phyloP scores from a whole-genome alignment of 352 stramenopile species.

The Globisporangium okanoganense region DNA sequence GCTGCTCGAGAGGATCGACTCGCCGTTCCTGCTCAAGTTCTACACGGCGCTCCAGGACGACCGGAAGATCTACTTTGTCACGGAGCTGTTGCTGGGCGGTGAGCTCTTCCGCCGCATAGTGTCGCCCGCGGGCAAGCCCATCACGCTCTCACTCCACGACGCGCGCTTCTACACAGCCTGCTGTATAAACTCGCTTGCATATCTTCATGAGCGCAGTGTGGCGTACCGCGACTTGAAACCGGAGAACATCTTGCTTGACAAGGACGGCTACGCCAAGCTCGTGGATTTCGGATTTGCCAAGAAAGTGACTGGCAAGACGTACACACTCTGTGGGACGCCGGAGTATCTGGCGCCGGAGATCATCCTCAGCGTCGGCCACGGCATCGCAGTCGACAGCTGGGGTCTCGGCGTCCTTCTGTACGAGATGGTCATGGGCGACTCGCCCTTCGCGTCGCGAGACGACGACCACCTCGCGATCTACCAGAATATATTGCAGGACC shows the following conservation, averaged over 20 bases:
- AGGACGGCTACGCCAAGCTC: conserved; percentile 89
- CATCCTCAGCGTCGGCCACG: conserved; percentile 33
- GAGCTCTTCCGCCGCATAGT: conserved; percentile 91
- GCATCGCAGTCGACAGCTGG: conserved; percentile 50
- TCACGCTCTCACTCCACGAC: conserved; percentile 76
- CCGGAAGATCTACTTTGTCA: conserved; percentile 90
- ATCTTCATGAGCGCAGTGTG: conserved; percentile 84
- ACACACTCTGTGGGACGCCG: conserved; percentile 45
- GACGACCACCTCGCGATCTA: conserved; percentile 34
- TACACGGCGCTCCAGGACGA: conserved; percentile 88
- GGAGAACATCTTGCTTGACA: conserved; percentile 78
- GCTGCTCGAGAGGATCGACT: conserved; percentile 76
- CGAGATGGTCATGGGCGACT: conserved; percentile 48
- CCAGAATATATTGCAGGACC: conserved; percentile 26
- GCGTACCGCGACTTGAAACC: conserved; percentile 88
- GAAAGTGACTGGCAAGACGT: conserved; percentile 39
- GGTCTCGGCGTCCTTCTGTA: conserved; percentile 46
- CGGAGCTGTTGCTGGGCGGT: conserved; percentile 92
- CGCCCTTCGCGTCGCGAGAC: conserved; percentile 26
- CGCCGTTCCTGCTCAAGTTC: conserved; percentile 92
- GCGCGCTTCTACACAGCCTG: conserved; percentile 87
- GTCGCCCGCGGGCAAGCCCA: conserved; percentile 52
- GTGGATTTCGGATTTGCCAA: conserved; percentile 95
- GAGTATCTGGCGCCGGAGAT: conserved; percentile 60
- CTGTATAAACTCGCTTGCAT: conserved; percentile 83